A percentile compares a stretch with the other conserved stretches of the same genome.
Evolutionary conservation across 2,329 filamentous ascomycete genomes (phyloP).

Genomic region (Cytospora piceae): DNA sequence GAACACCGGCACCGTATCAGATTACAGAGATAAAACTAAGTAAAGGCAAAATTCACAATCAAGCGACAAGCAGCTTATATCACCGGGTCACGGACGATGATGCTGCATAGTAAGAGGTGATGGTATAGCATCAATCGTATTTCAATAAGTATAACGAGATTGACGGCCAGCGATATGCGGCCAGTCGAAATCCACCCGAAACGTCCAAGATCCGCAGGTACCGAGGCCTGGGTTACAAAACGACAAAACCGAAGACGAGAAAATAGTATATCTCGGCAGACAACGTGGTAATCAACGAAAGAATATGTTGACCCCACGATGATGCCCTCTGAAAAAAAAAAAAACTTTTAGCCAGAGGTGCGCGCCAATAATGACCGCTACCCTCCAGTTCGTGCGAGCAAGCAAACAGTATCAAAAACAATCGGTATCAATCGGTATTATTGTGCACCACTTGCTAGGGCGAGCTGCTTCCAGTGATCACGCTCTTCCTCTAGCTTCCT

Average conservation of each 20-base stretch:
- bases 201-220: neutral
- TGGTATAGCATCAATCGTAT: neutral
- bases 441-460: conserved; percentile 47
- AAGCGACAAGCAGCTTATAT: neutral
- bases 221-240: neutral
- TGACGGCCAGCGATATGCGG: conserved; percentile 21
- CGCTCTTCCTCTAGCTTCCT: conserved; percentile 68
- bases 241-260: conserved; percentile 15
- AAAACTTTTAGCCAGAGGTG: conserved; percentile 6
- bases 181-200: conserved; percentile 16
- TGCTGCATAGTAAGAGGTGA: neutral
- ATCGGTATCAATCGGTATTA: conserved; percentile 33
- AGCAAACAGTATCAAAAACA: conserved; percentile 25
- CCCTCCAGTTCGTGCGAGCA: conserved; percentile 28
- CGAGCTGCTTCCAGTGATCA: conserved; percentile 67
- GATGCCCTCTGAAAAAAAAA: conserved; percentile 15
- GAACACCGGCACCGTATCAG: too few relatives aligned
- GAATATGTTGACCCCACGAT: neutral
- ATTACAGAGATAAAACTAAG: too few relatives aligned
- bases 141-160: neutral
- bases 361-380: conserved; percentile 17
- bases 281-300: neutral
- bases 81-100: neutral
- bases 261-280: conserved; percentile 21
- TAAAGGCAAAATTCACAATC: too few relatives aligned